Conservation (phyloP, 441 rosid species). For the Omphalea diandra region DNA sequence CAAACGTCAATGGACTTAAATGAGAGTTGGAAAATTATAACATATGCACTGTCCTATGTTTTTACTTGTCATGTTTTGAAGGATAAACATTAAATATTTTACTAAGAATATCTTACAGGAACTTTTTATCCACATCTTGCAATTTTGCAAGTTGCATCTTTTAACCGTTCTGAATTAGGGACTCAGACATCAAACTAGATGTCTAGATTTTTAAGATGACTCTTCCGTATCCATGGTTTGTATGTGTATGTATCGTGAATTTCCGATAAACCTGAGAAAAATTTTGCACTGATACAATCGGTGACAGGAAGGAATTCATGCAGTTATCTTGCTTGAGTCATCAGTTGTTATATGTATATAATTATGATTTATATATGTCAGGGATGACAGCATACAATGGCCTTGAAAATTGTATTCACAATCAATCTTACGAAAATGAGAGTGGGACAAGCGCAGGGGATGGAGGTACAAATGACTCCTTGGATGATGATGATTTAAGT, state of each 20-base stretch:
- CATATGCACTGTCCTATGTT: too few species aligned
- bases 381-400: slow-evolving; percentile 85
- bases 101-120: too few species aligned
- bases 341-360: not conserved
- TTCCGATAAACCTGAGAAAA: not conserved
- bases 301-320: not conserved
- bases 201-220: too few species aligned
- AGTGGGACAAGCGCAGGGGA: slow-evolving; percentile 83
- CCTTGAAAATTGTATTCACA: slow-evolving; percentile 78
- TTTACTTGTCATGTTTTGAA: too few species aligned
- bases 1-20: too few species aligned
- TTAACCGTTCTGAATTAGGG: not conserved
- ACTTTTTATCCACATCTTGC: not conserved
- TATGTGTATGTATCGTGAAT: not conserved
- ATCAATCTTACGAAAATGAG: slow-evolving; percentile 78
- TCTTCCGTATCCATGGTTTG: not conserved
- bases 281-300: not conserved
- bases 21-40: too few species aligned
- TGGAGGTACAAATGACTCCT: slow-evolving; percentile 71
- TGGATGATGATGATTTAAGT: slow-evolving; percentile 82
- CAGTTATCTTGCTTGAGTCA: not conserved
- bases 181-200: not conserved
- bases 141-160: not conserved
- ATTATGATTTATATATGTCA: slow-evolving; percentile 25
- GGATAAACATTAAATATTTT: too few species aligned